phyloP scores from a whole-genome alignment of 2,329 filamentous ascomycete species.

The Beauveria varroae region DNA sequence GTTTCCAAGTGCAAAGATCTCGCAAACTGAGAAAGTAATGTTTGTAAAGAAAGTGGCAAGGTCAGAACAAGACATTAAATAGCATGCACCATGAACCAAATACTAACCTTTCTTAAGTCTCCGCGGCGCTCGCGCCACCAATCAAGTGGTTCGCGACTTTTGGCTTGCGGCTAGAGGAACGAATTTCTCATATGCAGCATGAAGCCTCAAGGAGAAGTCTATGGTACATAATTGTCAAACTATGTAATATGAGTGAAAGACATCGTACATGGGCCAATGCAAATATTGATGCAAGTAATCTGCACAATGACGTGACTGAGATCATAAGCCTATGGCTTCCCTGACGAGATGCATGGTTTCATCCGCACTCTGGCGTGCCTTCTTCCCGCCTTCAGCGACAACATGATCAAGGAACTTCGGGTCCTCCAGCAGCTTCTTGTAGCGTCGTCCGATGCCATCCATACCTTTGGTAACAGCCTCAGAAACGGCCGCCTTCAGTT shows the following conservation, averaged over 20 bases:
- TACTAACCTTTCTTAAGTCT: slow-evolving; percentile 36
- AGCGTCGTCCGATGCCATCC: slow-evolving; percentile 47
- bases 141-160: slow-evolving; percentile 62
- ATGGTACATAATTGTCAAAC: background rate
- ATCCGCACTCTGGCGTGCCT: slow-evolving; percentile 54
- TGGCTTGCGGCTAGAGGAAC: slow-evolving; percentile 61
- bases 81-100: background rate
- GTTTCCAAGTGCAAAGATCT: slow-evolving; percentile 54
- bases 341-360: slow-evolving; percentile 48
- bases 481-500: slow-evolving; percentile 47
- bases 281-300: background rate
- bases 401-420: slow-evolving; percentile 50
- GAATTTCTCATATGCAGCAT: slow-evolving; percentile 55
- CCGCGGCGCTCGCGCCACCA: slow-evolving; percentile 56
- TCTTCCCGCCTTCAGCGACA: slow-evolving; percentile 48
- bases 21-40: slow-evolving; percentile 48
- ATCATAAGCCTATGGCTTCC: slow-evolving; percentile 41
- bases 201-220: slow-evolving; percentile 1
- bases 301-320: background rate
- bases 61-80: slow-evolving; percentile 29
- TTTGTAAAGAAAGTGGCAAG: slow-evolving; percentile 61
- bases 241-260: background rate
- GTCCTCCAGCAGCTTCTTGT: slow-evolving; percentile 40
- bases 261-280: background rate
- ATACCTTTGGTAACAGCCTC: slow-evolving; percentile 48